Evolutionary conservation across 2,329 filamentous ascomycete genomes (phyloP).

Genomic region (Epichloe typhina): DNA sequence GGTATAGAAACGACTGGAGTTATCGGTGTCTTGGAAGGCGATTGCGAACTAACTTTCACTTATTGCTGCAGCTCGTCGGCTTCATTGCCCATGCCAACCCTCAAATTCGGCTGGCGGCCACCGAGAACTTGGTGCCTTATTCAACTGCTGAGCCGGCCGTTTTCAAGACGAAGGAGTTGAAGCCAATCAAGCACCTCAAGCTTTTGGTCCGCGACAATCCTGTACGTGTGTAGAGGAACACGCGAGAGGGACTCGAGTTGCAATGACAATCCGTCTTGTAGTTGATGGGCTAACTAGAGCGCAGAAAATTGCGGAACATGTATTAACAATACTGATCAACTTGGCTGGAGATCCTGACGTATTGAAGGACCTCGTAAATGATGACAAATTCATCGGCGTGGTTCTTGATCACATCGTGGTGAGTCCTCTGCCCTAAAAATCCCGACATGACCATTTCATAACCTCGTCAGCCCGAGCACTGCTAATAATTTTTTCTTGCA

Average conservation of each 20-base stretch:
- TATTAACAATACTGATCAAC: slow-evolving; percentile 80
- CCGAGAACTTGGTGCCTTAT: slow-evolving; percentile 78
- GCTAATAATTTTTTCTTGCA: too few species aligned
- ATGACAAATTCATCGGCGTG: slow-evolving; percentile 68
- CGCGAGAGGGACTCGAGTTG: not conserved
- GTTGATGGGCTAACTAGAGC: not conserved
- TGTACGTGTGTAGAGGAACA: slow-evolving; percentile 32
- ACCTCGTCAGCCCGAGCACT: too few species aligned
- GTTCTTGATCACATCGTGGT: slow-evolving; percentile 64
- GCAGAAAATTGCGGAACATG: slow-evolving; percentile 84
- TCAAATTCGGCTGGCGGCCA: slow-evolving; percentile 74
- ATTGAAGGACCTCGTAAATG: slow-evolving; percentile 56
- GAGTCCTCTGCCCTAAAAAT: slow-evolving; percentile 19
- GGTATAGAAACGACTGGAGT: slow-evolving; percentile 26
- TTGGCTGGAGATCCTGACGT: slow-evolving; percentile 66
- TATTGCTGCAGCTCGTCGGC: slow-evolving; percentile 57
- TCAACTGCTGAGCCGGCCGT: slow-evolving; percentile 59
- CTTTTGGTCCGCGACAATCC: slow-evolving; percentile 72
- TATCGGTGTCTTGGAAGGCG: not conserved
- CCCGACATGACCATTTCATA: not conserved
- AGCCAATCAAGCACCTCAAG: slow-evolving; percentile 78
- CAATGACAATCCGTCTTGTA: not conserved
- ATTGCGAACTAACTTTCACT: not conserved
- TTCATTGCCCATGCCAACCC: slow-evolving; percentile 89
- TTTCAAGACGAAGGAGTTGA: slow-evolving; percentile 70